Conservation (phyloP, 768 basidiomycete species). For the Auriculariales sp. region DNA sequence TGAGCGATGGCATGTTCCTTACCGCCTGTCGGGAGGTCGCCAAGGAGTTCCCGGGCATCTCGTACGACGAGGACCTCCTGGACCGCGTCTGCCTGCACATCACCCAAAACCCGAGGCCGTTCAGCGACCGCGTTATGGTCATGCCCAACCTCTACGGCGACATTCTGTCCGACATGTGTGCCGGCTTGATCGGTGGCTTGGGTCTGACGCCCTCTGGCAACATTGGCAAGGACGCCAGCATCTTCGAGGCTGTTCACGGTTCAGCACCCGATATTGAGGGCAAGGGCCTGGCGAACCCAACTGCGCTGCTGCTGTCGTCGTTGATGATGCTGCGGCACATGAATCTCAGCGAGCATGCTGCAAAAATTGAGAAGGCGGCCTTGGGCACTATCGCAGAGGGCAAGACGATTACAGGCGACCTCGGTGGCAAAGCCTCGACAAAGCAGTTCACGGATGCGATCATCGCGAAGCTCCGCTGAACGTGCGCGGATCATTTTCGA, state of each 20-base stretch:
- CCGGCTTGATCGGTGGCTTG: conserved; percentile 93
- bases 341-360: conserved; percentile 70
- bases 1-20: conserved; percentile 99
- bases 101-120: conserved; percentile 86
- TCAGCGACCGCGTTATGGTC: conserved; percentile 95
- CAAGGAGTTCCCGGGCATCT: conserved; percentile 85
- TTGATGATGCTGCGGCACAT: conserved; percentile 99
- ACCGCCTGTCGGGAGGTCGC: conserved; percentile 93
- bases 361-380: conserved; percentile 83
- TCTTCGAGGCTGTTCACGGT: conserved; percentile 98
- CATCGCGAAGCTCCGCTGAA: conserved; percentile 43
- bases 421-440: conserved; percentile 87
- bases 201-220: conserved; percentile 96
- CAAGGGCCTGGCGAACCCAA: conserved; percentile 95
- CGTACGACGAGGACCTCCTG: conserved; percentile 92
- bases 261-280: conserved; percentile 99
- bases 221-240: conserved; percentile 95
- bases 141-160: conserved; percentile 98
- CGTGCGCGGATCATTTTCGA: background rate
- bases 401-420: conserved; percentile 85
- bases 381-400: conserved; percentile 92
- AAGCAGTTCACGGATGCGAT: conserved; percentile 82
- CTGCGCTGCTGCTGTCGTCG: conserved; percentile 87
- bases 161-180: conserved; percentile 96
- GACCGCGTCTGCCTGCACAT: conserved; percentile 93